Conservation (phyloP, 2,329 filamentous ascomycete genomes). For the Colletotrichum orbiculare region DNA sequence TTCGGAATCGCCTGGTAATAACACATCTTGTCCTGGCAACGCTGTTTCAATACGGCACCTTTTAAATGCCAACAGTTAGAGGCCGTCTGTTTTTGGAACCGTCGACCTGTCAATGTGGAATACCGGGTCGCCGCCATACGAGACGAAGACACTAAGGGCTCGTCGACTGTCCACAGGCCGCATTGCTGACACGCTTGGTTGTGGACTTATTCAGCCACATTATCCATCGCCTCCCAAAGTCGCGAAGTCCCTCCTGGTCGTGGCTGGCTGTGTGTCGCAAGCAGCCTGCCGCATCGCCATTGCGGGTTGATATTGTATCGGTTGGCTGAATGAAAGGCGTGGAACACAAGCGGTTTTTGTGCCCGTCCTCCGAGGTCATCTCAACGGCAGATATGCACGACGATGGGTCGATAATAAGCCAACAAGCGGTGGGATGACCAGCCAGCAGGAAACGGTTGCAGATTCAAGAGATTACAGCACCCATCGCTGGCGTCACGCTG, state of each 20-base stretch:
- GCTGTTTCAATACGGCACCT: constrained; percentile 31
- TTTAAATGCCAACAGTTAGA: constrained; percentile 12
- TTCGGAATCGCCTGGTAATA: constrained; percentile 17
- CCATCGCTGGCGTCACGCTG: constrained; percentile 27
- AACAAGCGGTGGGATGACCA: constrained; percentile 22
- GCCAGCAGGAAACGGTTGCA: constrained; percentile 20
- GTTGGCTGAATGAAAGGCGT: constrained; percentile 6
- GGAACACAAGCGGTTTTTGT: constrained; percentile 14
- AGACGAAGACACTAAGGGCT: constrained; percentile 10
- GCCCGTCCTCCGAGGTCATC: constrained; percentile 1
- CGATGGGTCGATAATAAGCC: constrained; percentile 6
- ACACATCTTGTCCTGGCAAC: constrained; percentile 10
- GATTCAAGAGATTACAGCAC: constrained; percentile 26
- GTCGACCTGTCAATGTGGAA: constrained; percentile 4
- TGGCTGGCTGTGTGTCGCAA: neutral
- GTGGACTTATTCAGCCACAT: constrained; percentile 16
- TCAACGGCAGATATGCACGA: constrained; percentile 10
- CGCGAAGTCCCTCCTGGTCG: neutral
- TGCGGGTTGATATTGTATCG: neutral
- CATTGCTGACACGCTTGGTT: constrained; percentile 9
- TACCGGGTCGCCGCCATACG: constrained; percentile 6
- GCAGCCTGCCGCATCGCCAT: constrained; percentile 2
- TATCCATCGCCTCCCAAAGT: neutral
- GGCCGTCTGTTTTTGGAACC: neutral
- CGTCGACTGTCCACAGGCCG: neutral